These are phyloP conservation scores for Echeveria elegans DNA, from an alignment of 164 flowering plant species.

Conservation along the genomic window DNA sequence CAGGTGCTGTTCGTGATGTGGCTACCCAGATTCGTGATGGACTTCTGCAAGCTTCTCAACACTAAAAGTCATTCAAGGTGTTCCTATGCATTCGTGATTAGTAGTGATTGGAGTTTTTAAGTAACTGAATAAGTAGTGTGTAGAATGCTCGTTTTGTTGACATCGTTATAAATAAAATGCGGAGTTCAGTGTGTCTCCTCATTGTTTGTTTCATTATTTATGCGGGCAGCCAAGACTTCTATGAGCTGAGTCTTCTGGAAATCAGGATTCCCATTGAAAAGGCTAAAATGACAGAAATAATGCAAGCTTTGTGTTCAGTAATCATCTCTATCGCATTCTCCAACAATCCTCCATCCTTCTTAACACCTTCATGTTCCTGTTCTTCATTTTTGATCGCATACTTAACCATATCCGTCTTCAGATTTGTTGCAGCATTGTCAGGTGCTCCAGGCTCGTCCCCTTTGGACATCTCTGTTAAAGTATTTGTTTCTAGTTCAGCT, in stretches of 20 bases:
- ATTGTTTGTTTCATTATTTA: too few species aligned
- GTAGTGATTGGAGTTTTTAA: too few species aligned
- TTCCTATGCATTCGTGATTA: not conserved
- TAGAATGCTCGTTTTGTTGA: too few species aligned
- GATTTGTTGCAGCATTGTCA: not conserved
- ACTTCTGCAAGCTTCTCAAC: not conserved
- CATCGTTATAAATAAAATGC: too few species aligned
- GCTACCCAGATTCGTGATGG: not conserved
- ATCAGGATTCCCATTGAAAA: conserved; percentile 7
- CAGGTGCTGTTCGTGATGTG: not conserved
- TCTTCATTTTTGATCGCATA: not conserved
- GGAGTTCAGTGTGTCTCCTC: too few species aligned
- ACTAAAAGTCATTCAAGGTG: not conserved
- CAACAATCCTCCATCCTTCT: not conserved
- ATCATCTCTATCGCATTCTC: conserved; percentile 2
- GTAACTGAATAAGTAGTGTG: not conserved
- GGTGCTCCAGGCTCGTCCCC: not conserved
- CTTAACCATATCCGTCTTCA: not conserved
- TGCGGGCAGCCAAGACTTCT: too few species aligned
- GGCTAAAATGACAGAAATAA: conserved; percentile 4
- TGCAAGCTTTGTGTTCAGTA: conserved; percentile 1
- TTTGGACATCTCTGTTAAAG: not conserved
- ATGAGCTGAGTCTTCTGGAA: conserved; percentile 2
- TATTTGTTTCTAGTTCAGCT: not conserved
- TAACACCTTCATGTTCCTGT: not conserved